phyloP scores from a whole-genome alignment of 306 rosid species.

The Malus sylvestris region DNA sequence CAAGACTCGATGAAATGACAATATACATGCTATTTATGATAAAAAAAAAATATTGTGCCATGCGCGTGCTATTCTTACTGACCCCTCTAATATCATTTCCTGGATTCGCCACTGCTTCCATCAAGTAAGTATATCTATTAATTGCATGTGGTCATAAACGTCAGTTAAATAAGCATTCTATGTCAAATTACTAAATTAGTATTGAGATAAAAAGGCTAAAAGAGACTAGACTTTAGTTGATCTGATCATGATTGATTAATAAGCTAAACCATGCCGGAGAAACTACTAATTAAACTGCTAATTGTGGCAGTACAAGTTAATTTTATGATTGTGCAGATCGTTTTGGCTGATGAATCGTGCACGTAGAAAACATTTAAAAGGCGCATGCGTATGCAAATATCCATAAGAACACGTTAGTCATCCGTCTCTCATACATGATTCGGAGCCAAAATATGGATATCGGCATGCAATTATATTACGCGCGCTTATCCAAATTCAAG shows the following conservation, averaged over 20 bases:
- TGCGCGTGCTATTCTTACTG: too few relatives aligned
- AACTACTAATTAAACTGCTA: not conserved
- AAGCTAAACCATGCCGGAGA: not conserved
- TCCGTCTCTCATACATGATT: not conserved
- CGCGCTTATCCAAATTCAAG: not conserved
- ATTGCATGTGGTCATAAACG: not conserved
- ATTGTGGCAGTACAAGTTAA: not conserved
- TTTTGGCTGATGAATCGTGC: not conserved
- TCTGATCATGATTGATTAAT: not conserved
- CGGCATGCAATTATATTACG: too few relatives aligned
- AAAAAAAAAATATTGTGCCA: too few relatives aligned
- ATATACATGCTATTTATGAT: too few relatives aligned
- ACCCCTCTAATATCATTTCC: too few relatives aligned
- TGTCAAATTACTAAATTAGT: not conserved
- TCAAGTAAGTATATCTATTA: not conserved
- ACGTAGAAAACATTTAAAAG: not conserved
- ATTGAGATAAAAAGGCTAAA: not conserved
- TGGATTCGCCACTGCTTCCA: not conserved
- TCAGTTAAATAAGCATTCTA: not conserved
- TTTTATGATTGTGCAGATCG: not conserved
- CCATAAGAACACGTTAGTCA: not conserved
- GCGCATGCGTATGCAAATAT: not conserved
- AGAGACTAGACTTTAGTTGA: not conserved
- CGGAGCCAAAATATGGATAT: not conserved
- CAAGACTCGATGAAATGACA: too few relatives aligned